phyloP scores from a whole-genome alignment of 164 flowering plant genomes.

The Tetracentron sinense region DNA sequence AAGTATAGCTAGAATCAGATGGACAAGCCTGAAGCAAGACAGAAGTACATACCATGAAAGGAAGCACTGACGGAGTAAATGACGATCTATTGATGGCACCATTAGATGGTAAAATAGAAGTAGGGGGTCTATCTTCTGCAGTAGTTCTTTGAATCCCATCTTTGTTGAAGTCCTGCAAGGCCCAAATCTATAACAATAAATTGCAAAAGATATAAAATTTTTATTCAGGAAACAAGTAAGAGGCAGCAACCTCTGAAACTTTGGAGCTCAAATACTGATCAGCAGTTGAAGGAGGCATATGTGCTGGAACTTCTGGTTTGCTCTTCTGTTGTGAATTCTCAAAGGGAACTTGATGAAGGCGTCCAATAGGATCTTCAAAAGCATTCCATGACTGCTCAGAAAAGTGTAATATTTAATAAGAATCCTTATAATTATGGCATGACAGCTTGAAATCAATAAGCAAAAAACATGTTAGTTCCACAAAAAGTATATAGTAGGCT shows the following conservation, averaged over 20 bases:
- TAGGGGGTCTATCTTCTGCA: conserved; percentile 15
- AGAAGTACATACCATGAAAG: conserved; percentile 28
- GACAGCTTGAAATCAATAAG: neutral
- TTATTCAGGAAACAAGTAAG: neutral
- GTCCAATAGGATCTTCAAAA: conserved; percentile 44
- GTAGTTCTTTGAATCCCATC: conserved; percentile 24
- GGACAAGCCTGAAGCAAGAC: neutral
- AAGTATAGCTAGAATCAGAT: neutral
- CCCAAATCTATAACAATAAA: conserved; percentile 2
- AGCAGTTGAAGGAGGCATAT: conserved; percentile 21
- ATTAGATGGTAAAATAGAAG: conserved; percentile 21
- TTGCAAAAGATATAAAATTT: neutral
- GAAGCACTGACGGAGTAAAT: conserved; percentile 20
- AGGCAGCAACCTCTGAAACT: conserved; percentile 37
- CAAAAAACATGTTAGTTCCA: neutral
- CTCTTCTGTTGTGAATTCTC: conserved; percentile 19
- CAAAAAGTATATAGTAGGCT: neutral
- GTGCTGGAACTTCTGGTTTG: conserved; percentile 26
- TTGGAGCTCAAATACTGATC: conserved; percentile 28
- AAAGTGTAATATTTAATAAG: conserved; percentile 1
- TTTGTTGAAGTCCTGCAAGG: conserved; percentile 28
- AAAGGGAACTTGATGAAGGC: conserved; percentile 18
- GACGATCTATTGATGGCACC: conserved; percentile 20
- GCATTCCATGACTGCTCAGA: conserved; percentile 66
- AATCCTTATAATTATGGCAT: neutral